These are phyloP conservation scores for Colletotrichum costaricense DNA, from an alignment of 2,329 filamentous ascomycete genomes.

Conservation along the genomic window DNA sequence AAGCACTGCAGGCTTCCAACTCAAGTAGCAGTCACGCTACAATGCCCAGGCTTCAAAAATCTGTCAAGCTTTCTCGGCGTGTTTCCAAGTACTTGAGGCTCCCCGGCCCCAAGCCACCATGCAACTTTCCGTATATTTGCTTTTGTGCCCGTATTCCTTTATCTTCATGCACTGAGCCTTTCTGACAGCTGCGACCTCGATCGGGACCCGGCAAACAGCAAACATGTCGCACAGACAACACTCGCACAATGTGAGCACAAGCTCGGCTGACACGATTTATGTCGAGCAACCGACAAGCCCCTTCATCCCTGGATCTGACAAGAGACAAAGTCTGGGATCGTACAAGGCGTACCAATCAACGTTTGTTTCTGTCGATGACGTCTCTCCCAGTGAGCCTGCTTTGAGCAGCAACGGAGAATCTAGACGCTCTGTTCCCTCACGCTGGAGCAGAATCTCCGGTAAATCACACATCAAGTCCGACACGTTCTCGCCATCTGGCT, in stretches of 20 bases:
- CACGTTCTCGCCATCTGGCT: conserved; percentile 35
- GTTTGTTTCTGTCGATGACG: conserved; percentile 21
- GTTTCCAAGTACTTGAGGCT: conserved; percentile 17
- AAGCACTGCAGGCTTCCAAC: conserved; percentile 2
- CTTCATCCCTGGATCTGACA: conserved; percentile 3
- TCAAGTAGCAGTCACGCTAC: not conserved
- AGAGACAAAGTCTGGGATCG: conserved; percentile 3
- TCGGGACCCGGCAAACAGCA: not conserved
- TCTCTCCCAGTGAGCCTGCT: conserved; percentile 16
- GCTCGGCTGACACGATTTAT: conserved; percentile 23
- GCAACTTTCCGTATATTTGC: conserved; percentile 12
- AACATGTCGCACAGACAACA: conserved; percentile 29
- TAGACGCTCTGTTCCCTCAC: conserved; percentile 18
- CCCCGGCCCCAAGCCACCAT: conserved; percentile 1
- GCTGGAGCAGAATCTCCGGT: conserved; percentile 27
- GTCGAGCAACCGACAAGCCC: conserved; percentile 21
- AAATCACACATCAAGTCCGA: conserved; percentile 17
- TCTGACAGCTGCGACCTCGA: not conserved
- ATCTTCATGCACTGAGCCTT: not conserved
- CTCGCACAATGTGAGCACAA: conserved; percentile 28
- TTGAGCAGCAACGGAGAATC: conserved; percentile 22
- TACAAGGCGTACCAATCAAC: conserved; percentile 21
- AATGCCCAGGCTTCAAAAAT: conserved; percentile 8
- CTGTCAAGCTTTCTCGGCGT: conserved; percentile 20
- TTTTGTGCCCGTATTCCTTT: not conserved